Evolutionary conservation across 441 rosid genomes (phyloP), one percentile per base, ranked within the genome.

Genomic region (Pelargonium fulgidum): DNA sequence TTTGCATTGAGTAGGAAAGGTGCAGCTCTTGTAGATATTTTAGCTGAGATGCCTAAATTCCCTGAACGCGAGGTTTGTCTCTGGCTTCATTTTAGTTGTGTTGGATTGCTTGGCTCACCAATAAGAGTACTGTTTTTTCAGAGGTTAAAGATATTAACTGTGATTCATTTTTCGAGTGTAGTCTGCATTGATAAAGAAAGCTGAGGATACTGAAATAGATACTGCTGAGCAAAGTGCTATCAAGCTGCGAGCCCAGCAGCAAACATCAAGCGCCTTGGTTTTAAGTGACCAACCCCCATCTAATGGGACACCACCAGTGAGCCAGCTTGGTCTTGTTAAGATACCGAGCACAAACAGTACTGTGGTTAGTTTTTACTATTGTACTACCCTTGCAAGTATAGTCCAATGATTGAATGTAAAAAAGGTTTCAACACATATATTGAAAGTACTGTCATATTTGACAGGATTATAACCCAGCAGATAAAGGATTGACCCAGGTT

Each of bases 21-120:
- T 65, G 85, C 86, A 45, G 84, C 88, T 75, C 77, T 88, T 52
- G 79, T 84, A 77, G 99, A 95, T 80, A 88, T 95, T 73, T 82
- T 95, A 81, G 98, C 97, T 68, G 99, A 95, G 76, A 95, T 95
- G 99, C 99, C 99, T 14, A 95, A 90, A 76, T 95, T 95, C 72
- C 98, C 98, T 0, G 99, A 95, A 79, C 97, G 99, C 39, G 91
- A 92, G 96, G 99, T 92, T 67, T 75, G 77, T 77, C 10, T 64
- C 29, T 72, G n/a, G 26, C 11, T 59, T 48, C 42, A 56, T 33
- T 33, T 4, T 42, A 7, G 4, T 50, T 72, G 62, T 42, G 39
- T 54, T 3, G 54, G 11, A 48, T 39, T 36, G 42, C 13, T 20
- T 36, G 59, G 61, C 9, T 63, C 29, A 12, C 33, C 65, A 61